A percentile compares a stretch with the other conserved stretches of the same genome.
Conservation (phyloP, 2,329 filamentous ascomycete species). For the Aspergillus sp. region DNA sequence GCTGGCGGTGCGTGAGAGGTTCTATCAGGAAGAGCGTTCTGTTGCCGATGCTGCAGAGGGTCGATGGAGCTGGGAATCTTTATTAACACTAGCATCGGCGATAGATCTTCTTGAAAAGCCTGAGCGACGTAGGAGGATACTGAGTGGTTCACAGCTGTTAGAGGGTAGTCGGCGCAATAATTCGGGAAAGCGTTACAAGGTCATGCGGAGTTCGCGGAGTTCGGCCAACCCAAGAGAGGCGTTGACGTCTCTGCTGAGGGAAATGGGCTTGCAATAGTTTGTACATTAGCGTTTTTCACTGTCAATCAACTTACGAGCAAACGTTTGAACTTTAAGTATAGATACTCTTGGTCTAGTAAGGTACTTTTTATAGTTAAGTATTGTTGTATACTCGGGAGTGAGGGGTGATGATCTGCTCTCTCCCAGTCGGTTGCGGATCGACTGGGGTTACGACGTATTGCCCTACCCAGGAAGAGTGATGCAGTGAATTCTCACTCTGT, state of each 20-base stretch:
- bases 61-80: constrained; percentile 44
- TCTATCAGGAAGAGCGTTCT: constrained; percentile 36
- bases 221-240: constrained; percentile 28
- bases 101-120: constrained; percentile 45
- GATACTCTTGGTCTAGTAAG: too few relatives aligned
- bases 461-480: too few relatives aligned
- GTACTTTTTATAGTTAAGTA: too few relatives aligned
- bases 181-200: constrained; percentile 35
- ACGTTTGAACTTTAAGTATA: not conserved
- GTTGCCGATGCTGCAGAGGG: constrained; percentile 30
- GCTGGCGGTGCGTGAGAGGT: constrained; percentile 47
- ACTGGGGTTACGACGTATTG: too few relatives aligned
- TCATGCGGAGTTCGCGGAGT: constrained; percentile 44
- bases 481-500: too few relatives aligned
- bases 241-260: constrained; percentile 32
- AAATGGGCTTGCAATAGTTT: constrained; percentile 22
- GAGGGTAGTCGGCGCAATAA: constrained; percentile 33
- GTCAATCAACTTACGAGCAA: not conserved
- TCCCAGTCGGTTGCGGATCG: not conserved
- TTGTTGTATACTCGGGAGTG: too few relatives aligned
- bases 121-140: constrained; percentile 30
- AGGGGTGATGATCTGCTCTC: too few relatives aligned
- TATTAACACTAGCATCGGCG: constrained; percentile 48
- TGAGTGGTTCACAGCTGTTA: constrained; percentile 28
- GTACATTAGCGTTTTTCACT: constrained; percentile 7